Evolutionary conservation across 164 flowering plant species (phyloP).

Genomic region (Saururus chinensis): DNA sequence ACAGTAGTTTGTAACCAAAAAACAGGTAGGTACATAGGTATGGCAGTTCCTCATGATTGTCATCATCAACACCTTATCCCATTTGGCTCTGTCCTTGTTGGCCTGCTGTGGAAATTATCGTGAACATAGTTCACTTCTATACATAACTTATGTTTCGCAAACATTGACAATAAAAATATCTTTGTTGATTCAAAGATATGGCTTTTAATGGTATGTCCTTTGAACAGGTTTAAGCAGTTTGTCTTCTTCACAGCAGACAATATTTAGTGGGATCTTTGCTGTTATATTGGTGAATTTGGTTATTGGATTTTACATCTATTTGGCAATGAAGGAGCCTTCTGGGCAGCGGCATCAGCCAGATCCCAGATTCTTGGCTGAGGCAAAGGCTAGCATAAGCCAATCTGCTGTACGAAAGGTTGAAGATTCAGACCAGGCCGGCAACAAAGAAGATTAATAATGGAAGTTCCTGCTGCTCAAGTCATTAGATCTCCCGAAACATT

Average conservation of each 20-base stretch:
- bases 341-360: constrained; percentile 62
- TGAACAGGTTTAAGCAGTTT: constrained; percentile 42
- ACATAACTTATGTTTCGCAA: too few species aligned
- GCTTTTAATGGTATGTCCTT: background rate
- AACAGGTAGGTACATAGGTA: too few species aligned
- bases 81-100: too few species aligned
- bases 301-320: constrained; percentile 57
- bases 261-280: constrained; percentile 73
- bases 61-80: too few species aligned
- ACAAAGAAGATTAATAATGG: constrained; percentile 41
- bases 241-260: constrained; percentile 44
- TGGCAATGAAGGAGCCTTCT: constrained; percentile 83
- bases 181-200: too few species aligned
- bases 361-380: constrained; percentile 67
- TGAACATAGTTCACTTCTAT: too few species aligned
- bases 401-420: constrained; percentile 17
- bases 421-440: constrained; percentile 23
- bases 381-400: constrained; percentile 60
- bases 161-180: too few species aligned
- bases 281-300: constrained; percentile 73
- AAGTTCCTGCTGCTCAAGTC: too few species aligned
- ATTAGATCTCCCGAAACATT: too few species aligned
- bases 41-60: too few species aligned
- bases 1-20: too few species aligned
- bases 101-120: too few species aligned